Conservation (phyloP, 495 filamentous ascomycete genomes). For the Cryomyces antarcticus region DNA sequence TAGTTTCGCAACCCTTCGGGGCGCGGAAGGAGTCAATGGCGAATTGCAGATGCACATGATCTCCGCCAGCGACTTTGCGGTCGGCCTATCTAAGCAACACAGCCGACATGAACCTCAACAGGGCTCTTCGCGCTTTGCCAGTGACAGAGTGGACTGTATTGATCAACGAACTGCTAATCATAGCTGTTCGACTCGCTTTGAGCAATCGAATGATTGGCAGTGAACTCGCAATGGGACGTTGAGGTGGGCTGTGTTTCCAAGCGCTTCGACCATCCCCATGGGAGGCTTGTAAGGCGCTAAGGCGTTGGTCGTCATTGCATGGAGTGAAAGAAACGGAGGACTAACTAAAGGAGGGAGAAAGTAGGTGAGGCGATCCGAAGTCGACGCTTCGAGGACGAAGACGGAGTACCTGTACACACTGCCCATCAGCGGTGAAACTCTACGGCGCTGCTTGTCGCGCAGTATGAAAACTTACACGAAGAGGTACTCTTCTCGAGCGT, state of each 20-base stretch:
- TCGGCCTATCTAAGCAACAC: not conserved
- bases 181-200: too few relatives aligned
- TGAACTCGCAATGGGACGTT: not conserved
- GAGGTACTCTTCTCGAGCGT: slow-evolving; percentile 20
- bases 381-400: slow-evolving; percentile 20
- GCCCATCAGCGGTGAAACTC: too few relatives aligned
- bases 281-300: not conserved
- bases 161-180: too few relatives aligned
- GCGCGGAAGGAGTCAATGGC: not conserved
- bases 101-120: not conserved
- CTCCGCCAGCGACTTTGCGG: not conserved
- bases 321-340: slow-evolving; percentile 1
- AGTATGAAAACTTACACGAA: slow-evolving; percentile 12
- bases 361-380: slow-evolving; percentile 21
- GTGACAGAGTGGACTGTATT: not conserved
- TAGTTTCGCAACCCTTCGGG: not conserved
- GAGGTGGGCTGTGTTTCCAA: not conserved
- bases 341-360: slow-evolving; percentile 21
- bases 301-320: not conserved
- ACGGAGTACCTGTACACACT: slow-evolving; percentile 17
- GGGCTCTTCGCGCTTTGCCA: not conserved
- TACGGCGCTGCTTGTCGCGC: slow-evolving; percentile 2
- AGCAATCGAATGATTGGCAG: not conserved
- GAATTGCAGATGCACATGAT: not conserved
- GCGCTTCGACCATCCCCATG: not conserved